Evolutionary conservation across 140 eudicot genomes (phyloP), one percentile per base, ranked within the genome.

Genomic region (Cichorium intybus): DNA sequence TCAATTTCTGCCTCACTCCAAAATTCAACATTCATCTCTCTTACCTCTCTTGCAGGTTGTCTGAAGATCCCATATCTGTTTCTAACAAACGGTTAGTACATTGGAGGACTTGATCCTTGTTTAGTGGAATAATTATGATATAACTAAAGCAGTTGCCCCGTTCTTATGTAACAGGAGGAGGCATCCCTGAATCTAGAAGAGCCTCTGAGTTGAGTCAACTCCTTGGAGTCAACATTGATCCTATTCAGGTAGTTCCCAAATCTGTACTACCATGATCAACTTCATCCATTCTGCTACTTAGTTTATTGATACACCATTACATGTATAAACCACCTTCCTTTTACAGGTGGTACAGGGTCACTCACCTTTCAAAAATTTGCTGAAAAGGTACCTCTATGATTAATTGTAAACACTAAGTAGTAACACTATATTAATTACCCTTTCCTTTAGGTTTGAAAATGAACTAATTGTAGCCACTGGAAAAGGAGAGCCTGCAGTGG

Each of bases 321-420:
- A 18, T 10, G 49, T 41, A 33, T 65, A 24, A 24, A 73, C 54
- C 49, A 33, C 51, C 60, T 64, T 72, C 51, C 60, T 64, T 72
- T 18, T 81, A 64, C 75, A 85, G 93, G 81, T 85, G 43, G 69
- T 82, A 56, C 88, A 82, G 54, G 95, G 95, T n/a, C 89, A 82
- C 80, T 76, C 95, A 2, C 83, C 89, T 46, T 85, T 85, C 72
- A 71, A 63, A 68, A 80, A 72, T 67, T 77, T 85, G 70, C 71
- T 79, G 58, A 58, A 80, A 2, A 82, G 86, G 95, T 85, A 85
- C 62, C 8, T 54, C n/a, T 43, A 12, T 62, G 29, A 43, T 43
- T 43, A 2, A 12, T 35, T n/a, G n/a, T n/a, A n/a, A n/a, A n/a
- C n/a, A n/a, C n/a, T n/a, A n/a, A n/a, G n/a, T n/a, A 48, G 49